These are phyloP conservation scores for Xylaria hypoxylon DNA, from an alignment of 2,329 filamentous ascomycete species.

Conservation along the genomic window DNA sequence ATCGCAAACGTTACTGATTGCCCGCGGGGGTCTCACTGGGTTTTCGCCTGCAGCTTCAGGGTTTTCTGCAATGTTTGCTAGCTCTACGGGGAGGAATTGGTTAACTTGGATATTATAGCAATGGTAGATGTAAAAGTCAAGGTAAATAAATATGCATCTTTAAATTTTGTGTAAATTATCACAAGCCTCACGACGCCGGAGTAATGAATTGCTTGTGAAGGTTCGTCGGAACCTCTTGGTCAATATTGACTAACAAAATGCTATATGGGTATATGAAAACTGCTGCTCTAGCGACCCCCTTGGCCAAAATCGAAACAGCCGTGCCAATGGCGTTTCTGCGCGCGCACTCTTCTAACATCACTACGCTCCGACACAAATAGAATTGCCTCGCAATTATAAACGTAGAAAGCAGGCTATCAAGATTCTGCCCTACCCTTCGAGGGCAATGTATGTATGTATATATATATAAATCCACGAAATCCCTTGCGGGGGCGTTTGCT, in stretches of 20 bases:
- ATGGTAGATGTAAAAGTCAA: background rate
- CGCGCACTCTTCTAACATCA: background rate
- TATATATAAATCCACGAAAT: conserved; percentile 9
- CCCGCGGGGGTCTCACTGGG: background rate
- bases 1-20: background rate
- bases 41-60: background rate
- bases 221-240: conserved; percentile 4
- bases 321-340: conserved; percentile 2
- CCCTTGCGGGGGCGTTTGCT: background rate
- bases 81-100: too few species aligned
- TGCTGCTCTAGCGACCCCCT: conserved; percentile 2
- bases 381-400: background rate
- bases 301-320: conserved; percentile 7
- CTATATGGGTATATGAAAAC: conserved; percentile 37
- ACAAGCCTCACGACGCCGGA: conserved; percentile 1
- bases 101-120: background rate
- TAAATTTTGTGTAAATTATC: background rate
- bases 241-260: conserved; percentile 9
- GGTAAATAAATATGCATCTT: too few species aligned
- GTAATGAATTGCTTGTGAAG: background rate
- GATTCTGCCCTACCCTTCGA: conserved; percentile 13
- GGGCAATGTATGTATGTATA: conserved; percentile 4
- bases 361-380: background rate
- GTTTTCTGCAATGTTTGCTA: background rate
- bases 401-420: background rate